Conservation (phyloP, 2,329 filamentous ascomycete genomes). For the Fusarium aywerte region DNA sequence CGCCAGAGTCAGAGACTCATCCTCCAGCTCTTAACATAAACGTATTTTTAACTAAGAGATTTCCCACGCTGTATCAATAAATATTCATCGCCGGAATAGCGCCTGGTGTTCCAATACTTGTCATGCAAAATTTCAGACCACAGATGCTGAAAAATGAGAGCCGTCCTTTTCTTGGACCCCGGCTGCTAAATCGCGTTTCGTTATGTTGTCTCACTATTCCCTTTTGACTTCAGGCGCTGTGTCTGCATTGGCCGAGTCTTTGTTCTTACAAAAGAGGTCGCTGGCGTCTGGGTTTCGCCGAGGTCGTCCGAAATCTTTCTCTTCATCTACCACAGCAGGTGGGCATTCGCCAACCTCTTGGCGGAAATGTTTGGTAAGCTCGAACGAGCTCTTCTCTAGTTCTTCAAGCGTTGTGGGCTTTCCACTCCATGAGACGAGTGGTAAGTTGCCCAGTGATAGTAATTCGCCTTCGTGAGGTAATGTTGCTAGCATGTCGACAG, state of each 20-base stretch:
- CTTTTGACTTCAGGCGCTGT: conserved; percentile 3
- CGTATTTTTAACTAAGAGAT: background rate
- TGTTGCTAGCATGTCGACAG: conserved; percentile 60
- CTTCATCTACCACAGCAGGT: conserved; percentile 16
- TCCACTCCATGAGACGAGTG: conserved; percentile 74
- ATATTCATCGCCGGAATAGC: conserved; percentile 22
- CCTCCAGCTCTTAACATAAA: conserved; percentile 16
- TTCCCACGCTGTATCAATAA: conserved; percentile 5
- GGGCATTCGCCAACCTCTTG: conserved; percentile 74
- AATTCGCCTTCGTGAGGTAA: conserved; percentile 58
- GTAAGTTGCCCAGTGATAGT: conserved; percentile 59
- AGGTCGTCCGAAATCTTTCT: conserved; percentile 30
- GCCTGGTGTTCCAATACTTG: conserved; percentile 7
- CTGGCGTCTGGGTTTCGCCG: conserved; percentile 54
- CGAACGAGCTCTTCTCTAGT: conserved; percentile 57
- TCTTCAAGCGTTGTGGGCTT: conserved; percentile 53
- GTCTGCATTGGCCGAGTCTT: conserved; percentile 11
- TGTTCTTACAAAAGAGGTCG: conserved; percentile 72
- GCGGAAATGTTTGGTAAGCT: conserved; percentile 70
- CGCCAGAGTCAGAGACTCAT: conserved; percentile 50
- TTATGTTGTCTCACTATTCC: conserved; percentile 40
- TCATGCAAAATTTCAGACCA: conserved; percentile 18
- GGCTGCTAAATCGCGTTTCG: background rate
- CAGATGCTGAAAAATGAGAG: conserved; percentile 16
- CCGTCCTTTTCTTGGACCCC: conserved; percentile 1